Evolutionary conservation across 2,329 filamentous ascomycete species (phyloP), one percentile per base, ranked within the genome.

Genomic region (Nigrospora oryzae): DNA sequence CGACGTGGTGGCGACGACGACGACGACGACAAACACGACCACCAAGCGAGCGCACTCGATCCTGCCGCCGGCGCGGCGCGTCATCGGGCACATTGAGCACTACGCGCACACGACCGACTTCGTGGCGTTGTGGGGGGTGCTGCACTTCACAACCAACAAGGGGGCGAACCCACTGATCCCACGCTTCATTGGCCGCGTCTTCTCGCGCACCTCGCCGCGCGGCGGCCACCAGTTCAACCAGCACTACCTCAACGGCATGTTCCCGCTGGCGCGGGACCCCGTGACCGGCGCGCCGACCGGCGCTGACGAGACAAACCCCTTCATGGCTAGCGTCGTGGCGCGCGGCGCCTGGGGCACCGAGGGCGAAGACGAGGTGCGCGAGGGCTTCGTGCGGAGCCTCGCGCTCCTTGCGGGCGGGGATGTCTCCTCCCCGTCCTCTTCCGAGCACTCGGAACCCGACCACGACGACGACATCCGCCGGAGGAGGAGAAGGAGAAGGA

Each of bases 71-170:
- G 63, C 69, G 5, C 68, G 70, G 49, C 65, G 69, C 36, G 75
- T 76, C 3, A 81, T 91, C 42, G 72, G 75, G 6, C 74, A 89
- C 51, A 83, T 93, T 35, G 87, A 93, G 63, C 87, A 93, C 62
- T 93, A 90, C 56, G 83, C 82, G 3, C 85, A 90, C 57, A 75
- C 74, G 10, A 75, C 71, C 14, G 87, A 93, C 54, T 86, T 88
- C 52, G 85, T 91, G 3, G 76, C 85, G 4, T 67, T 81, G 11
- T 87, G 84, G 74, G 87, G 87, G 1, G 79, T 89, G 6, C 67
- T 91, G 33, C 75, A 86, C 58, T 89, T 86, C 56, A 70, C 72
- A 2, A 70, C 65, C 28, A 72, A 75, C 42, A 63, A 65, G 19
- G 59, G 70, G 2, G 60, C 64, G 0, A 75, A 57, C 38, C 63